A percentile compares a stretch with the other conserved stretches of the same genome.
phyloP scores from a whole-genome alignment of 345 rosid genomes.

The Bruguiera gymnorhiza region DNA sequence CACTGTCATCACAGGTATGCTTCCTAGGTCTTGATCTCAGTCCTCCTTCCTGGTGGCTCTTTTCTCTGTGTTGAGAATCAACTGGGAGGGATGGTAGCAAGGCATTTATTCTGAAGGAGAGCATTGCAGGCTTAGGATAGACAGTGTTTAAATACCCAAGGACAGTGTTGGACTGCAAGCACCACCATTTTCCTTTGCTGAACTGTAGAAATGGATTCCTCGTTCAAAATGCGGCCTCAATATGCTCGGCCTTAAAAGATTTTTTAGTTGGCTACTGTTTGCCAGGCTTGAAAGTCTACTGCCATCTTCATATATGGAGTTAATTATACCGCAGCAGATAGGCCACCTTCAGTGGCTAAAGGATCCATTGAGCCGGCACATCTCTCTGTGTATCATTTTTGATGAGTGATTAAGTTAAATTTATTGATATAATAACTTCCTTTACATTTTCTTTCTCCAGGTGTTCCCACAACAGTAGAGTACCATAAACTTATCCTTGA shows the following conservation, averaged over 20 bases:
- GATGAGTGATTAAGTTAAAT: neutral
- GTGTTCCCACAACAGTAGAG: constrained; percentile 93
- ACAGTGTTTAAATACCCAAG: neutral
- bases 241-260: no score
- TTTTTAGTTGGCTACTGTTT: neutral
- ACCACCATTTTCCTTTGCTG: neutral
- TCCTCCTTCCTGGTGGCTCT: neutral
- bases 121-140: neutral
- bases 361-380: neutral
- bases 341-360: no score
- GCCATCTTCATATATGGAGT: neutral
- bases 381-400: neutral
- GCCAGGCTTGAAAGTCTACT: neutral
- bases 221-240: no score
- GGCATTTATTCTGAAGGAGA: neutral
- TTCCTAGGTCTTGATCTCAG: neutral
- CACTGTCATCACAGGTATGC: constrained; percentile 79
- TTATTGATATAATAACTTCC: neutral
- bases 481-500: constrained; percentile 98
- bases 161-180: neutral
- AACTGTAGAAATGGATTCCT: neutral
- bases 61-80: neutral
- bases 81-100: neutral
- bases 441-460: constrained; percentile 36
- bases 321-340: no score